A percentile compares a stretch with the other conserved stretches of the same genome.
Conservation (phyloP, 345 rosid genomes). For the Syzygium grande region DNA sequence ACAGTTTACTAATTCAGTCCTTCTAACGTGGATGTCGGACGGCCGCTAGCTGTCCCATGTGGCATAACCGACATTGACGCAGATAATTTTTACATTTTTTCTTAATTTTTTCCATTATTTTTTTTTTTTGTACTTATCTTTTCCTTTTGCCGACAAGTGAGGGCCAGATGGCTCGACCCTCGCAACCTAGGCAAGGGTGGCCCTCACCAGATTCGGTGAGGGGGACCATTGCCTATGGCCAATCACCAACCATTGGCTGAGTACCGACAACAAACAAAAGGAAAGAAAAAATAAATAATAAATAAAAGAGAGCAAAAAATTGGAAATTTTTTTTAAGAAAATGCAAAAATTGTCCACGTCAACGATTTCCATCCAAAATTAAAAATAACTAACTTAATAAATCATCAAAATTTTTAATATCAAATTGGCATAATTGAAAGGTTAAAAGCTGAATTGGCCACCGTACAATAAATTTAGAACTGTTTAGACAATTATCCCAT, state of each 20-base stretch:
- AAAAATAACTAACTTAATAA: accelerated
- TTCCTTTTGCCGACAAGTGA: neutral
- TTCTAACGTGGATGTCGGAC: accelerated
- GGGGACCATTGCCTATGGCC: neutral
- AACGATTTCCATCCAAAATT: neutral
- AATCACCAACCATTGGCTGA: neutral
- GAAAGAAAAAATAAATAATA: neutral
- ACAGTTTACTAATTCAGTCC: neutral
- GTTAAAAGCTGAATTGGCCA: accelerated
- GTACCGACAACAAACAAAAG: accelerated
- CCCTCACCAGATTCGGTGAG: accelerated
- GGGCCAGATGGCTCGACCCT: neutral
- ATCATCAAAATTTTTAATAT: no score
- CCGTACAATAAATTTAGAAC: no score
- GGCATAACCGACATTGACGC: accelerated
- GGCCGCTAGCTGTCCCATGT: accelerated
- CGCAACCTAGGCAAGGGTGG: accelerated
- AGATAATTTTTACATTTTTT: neutral
- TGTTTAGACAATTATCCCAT: neutral
- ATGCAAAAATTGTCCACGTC: neutral
- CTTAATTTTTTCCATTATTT: neutral
- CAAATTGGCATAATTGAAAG: no score
- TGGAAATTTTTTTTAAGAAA: neutral
- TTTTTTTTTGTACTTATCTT: neutral
- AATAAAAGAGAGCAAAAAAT: neutral